Percentiles rank a stretch among this genome's conserved stretches.
Conservation (phyloP, 768 basidiomycete species). For the Calocybe indica region DNA sequence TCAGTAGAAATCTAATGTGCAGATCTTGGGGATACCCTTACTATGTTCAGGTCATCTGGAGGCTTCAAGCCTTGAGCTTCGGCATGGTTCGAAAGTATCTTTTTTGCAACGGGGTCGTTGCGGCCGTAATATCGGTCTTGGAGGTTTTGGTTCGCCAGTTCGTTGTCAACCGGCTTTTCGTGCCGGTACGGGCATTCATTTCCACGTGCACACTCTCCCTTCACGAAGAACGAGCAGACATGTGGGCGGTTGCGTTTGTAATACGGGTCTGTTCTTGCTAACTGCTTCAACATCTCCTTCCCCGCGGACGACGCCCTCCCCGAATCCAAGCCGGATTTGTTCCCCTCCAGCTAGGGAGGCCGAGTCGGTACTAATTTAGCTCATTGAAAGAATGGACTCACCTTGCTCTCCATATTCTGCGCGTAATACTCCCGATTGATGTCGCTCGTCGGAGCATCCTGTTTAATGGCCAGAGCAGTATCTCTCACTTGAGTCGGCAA, state of each 20-base stretch:
- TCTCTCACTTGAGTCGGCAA: conserved; percentile 96
- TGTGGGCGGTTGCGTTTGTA: conserved; percentile 97
- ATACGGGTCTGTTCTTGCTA: conserved; percentile 93
- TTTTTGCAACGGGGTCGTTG: conserved; percentile 91
- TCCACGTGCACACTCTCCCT: conserved; percentile 92
- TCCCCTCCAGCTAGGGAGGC: conserved; percentile 56
- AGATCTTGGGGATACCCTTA: conserved; percentile 33
- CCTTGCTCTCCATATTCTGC: conserved; percentile 87
- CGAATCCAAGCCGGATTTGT: conserved; percentile 59
- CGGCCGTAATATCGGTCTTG: conserved; percentile 91
- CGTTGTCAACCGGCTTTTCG: conserved; percentile 81
- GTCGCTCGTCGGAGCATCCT: conserved; percentile 91
- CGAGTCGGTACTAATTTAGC: neutral
- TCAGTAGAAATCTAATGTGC: neutral
- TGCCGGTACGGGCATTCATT: conserved; percentile 94
- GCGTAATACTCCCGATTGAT: conserved; percentile 96
- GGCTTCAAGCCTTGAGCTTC: conserved; percentile 78
- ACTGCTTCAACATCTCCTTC: conserved; percentile 93
- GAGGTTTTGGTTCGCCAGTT: conserved; percentile 86
- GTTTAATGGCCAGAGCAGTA: conserved; percentile 81
- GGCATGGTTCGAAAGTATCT: conserved; percentile 79
- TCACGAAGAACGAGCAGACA: conserved; percentile 90
- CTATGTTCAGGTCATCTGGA: conserved; percentile 84
- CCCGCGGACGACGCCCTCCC: conserved; percentile 69
- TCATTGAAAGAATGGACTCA: conserved; percentile 21